Evolutionary conservation across 768 basidiomycete genomes (phyloP).

Genomic region (Rhodotorula kratochvilovae): DNA sequence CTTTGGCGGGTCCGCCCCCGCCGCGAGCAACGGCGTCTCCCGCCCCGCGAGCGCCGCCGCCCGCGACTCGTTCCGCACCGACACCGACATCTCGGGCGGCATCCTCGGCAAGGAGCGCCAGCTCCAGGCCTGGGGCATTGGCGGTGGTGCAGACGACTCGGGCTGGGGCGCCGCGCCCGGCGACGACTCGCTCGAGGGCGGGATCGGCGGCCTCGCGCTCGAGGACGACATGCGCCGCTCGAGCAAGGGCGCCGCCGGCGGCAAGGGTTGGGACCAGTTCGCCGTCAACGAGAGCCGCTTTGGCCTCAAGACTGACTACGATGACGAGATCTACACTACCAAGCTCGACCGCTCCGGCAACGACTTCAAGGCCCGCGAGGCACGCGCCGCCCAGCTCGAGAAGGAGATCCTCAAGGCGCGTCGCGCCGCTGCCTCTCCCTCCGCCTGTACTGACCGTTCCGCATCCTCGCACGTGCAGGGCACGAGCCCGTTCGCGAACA

Average conservation of each 20-base stretch:
- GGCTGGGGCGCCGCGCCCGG: background rate
- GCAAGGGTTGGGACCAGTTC: conserved; percentile 79
- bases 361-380: conserved; percentile 83
- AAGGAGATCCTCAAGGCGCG: conserved; percentile 83
- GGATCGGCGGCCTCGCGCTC: conserved; percentile 1
- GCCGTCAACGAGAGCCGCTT: conserved; percentile 87
- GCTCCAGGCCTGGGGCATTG: conserved; percentile 30
- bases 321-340: conserved; percentile 92
- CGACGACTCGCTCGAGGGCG: background rate
- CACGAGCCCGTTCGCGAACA: conserved; percentile 52
- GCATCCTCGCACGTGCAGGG: conserved; percentile 16
- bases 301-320: conserved; percentile 83
- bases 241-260: background rate
- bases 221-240: background rate
- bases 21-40: background rate
- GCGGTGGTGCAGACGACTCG: background rate
- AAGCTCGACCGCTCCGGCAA: conserved; percentile 76
- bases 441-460: no score
- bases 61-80: conserved; percentile 44
- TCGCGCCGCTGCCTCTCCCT: background rate
- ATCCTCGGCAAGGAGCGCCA: conserved; percentile 31
- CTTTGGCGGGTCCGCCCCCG: background rate
- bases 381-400: conserved; percentile 79
- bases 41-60: background rate
- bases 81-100: conserved; percentile 44